These are phyloP conservation scores for Penicillium freii DNA, from an alignment of 2,329 filamentous ascomycete species.

Conservation along the genomic window DNA sequence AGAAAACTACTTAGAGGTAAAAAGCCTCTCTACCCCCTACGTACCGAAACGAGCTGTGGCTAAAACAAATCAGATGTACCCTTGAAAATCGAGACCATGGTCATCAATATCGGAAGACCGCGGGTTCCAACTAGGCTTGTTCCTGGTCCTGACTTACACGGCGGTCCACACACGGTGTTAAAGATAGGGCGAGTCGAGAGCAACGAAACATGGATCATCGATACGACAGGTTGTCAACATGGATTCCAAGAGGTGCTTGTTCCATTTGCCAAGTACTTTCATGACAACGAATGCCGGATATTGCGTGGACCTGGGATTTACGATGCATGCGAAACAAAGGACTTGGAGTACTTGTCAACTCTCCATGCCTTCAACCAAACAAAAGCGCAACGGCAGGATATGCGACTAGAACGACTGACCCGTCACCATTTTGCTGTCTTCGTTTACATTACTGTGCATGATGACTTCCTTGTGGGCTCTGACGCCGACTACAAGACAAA, in stretches of 20 bases:
- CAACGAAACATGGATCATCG: not conserved
- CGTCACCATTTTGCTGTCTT: not conserved
- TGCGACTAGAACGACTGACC: not conserved
- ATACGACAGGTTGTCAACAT: not conserved
- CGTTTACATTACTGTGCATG: not conserved
- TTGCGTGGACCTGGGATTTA: not conserved
- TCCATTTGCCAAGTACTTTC: not conserved
- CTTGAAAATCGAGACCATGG: not conserved
- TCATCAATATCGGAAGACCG: not conserved
- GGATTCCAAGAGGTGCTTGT: not conserved
- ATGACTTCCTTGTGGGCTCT: not conserved
- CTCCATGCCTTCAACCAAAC: not conserved
- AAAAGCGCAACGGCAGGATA: not conserved
- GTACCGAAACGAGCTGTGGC: not conserved
- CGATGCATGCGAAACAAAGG: not conserved
- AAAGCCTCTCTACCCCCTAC: too few species aligned
- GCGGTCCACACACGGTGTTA: not conserved
- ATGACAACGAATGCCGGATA: not conserved
- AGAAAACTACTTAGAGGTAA: not conserved
- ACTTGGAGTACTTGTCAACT: not conserved
- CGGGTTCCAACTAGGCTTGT: not conserved
- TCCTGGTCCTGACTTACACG: not conserved
- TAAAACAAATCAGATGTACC: not conserved
- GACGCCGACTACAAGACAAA: not conserved
- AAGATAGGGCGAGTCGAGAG: not conserved